A percentile compares a stretch with the other conserved stretches of the same genome.
Evolutionary conservation across 2,329 filamentous ascomycete species (phyloP).

Genomic region (Gliomastix tumulicola): DNA sequence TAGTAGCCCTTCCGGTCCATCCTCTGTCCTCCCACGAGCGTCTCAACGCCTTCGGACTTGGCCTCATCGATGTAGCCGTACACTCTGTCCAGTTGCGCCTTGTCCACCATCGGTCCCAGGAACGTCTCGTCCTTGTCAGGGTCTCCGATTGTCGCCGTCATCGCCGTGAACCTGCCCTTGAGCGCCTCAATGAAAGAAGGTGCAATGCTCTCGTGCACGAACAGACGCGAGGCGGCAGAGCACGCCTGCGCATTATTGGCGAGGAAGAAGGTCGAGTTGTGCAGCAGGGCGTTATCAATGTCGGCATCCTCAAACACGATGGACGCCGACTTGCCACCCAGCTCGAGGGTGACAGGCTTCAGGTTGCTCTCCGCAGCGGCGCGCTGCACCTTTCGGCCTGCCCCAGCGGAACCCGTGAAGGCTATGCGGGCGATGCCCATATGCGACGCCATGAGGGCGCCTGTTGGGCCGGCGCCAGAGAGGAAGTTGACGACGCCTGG

Average conservation of each 20-base stretch:
- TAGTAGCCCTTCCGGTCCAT: neutral
- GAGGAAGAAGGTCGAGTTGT: slow-evolving; percentile 32
- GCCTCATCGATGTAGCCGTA: slow-evolving; percentile 34
- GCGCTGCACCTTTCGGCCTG: slow-evolving; percentile 66
- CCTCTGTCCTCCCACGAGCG: neutral
- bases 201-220: slow-evolving; percentile 42
- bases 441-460: slow-evolving; percentile 59
- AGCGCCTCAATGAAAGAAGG: slow-evolving; percentile 53
- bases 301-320: slow-evolving; percentile 59
- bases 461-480: slow-evolving; percentile 61
- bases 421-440: slow-evolving; percentile 63
- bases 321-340: slow-evolving; percentile 57
- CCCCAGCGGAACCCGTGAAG: slow-evolving; percentile 66
- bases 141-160: slow-evolving; percentile 25
- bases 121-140: slow-evolving; percentile 20
- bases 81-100: slow-evolving; percentile 39
- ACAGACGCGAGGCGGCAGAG: slow-evolving; percentile 48
- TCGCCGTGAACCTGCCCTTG: slow-evolving; percentile 32
- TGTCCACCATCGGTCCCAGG: slow-evolving; percentile 40
- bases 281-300: slow-evolving; percentile 54
- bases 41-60: slow-evolving; percentile 11
- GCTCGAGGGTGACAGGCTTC: slow-evolving; percentile 57
- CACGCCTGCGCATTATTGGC: slow-evolving; percentile 49
- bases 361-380: slow-evolving; percentile 54
- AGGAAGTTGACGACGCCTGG: slow-evolving; percentile 67